Percentiles rank a stretch among this genome's conserved stretches.
Conservation (phyloP, 805 yeast species). For the Ascoidea tarda region DNA sequence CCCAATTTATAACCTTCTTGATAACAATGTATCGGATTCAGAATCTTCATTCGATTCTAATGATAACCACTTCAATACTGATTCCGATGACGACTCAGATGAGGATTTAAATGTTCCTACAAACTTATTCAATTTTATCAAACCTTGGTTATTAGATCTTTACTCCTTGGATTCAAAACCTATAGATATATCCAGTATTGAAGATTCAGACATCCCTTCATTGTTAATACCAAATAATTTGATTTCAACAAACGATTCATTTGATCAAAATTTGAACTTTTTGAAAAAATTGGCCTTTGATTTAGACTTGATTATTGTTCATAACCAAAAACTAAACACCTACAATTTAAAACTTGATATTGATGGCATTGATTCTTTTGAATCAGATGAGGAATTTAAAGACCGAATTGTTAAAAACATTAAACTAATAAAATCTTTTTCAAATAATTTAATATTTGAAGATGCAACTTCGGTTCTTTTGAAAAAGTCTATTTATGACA, state of each 20-base stretch:
- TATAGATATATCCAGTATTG: constrained; percentile 11
- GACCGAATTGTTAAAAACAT: constrained; percentile 37
- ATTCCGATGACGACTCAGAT: not conserved
- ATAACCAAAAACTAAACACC: constrained; percentile 31
- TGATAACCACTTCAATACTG: not conserved
- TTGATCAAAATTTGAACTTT: constrained; percentile 36
- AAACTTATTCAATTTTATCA: constrained; percentile 15
- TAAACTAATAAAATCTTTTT: constrained; percentile 46
- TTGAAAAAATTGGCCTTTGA: constrained; percentile 52
- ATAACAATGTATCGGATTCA: constrained; percentile 3
- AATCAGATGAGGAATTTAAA: constrained; percentile 49
- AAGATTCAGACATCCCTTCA: constrained; percentile 25
- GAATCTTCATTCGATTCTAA: not conserved
- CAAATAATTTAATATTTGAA: constrained; percentile 45
- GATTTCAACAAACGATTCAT: constrained; percentile 23
- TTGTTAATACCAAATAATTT: constrained; percentile 32
- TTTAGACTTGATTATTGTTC: constrained; percentile 50
- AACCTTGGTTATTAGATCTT: constrained; percentile 30
- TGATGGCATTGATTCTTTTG: constrained; percentile 60
- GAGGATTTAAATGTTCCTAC: constrained; percentile 2
- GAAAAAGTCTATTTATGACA: constrained; percentile 52
- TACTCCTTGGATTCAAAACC: constrained; percentile 11
- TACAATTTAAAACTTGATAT: constrained; percentile 52
- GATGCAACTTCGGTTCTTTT: constrained; percentile 22
- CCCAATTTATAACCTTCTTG: constrained; percentile 2